A percentile compares a stretch with the other conserved stretches of the same genome.
These are phyloP conservation scores for Cordyceps farinosa DNA, from an alignment of 2,329 filamentous ascomycete genomes.

Conservation along the genomic window DNA sequence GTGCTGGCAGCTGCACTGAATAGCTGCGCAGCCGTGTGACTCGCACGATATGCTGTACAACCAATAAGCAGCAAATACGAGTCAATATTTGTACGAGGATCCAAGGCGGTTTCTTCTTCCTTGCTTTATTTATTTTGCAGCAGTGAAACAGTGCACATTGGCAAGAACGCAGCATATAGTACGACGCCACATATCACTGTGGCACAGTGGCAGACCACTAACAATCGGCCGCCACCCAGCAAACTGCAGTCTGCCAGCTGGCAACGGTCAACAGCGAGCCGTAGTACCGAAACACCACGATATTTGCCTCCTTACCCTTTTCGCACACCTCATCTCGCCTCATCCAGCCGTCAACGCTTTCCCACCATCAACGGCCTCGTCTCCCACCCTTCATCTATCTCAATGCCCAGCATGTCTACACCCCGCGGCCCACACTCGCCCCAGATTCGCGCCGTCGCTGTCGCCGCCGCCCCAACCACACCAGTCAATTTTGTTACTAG, in stretches of 20 bases:
- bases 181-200: too few relatives aligned
- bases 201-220: too few relatives aligned
- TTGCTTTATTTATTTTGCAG: too few relatives aligned
- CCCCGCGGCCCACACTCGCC: constrained; percentile 5
- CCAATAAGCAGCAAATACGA: too few relatives aligned
- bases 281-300: background rate
- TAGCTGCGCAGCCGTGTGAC: background rate
- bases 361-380: background rate
- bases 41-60: too few relatives aligned
- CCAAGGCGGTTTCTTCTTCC: too few relatives aligned
- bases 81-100: too few relatives aligned
- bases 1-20: background rate
- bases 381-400: background rate
- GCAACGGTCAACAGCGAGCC: background rate
- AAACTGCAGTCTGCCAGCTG: constrained; percentile 3
- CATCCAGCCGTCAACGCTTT: background rate
- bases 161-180: too few relatives aligned
- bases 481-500: background rate
- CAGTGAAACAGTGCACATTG: too few relatives aligned
- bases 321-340: background rate
- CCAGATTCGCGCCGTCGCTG: background rate
- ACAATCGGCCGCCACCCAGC: background rate
- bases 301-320: background rate
- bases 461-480: constrained; percentile 2
- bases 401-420: background rate